Conservation (phyloP, 805 yeast species). For the Kodamaea lidongshanica region DNA sequence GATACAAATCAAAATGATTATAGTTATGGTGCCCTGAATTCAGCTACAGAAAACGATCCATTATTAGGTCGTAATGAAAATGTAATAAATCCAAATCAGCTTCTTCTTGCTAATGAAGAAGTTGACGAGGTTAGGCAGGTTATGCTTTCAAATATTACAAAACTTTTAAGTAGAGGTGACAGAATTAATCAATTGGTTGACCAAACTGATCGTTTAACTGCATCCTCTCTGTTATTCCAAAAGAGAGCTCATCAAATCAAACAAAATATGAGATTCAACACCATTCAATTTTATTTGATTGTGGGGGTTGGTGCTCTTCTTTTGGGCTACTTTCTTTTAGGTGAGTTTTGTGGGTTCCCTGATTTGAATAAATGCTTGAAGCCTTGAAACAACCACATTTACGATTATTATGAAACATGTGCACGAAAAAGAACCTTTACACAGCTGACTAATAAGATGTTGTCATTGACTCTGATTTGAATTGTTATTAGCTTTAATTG, state of each 20-base stretch:
- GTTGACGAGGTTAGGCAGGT: slow-evolving; percentile 58
- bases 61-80: slow-evolving; percentile 11
- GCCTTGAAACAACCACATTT: no score
- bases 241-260: slow-evolving; percentile 59
- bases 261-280: slow-evolving; percentile 66
- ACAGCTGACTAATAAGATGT: no score
- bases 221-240: slow-evolving; percentile 62
- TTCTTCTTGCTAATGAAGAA: slow-evolving; percentile 44
- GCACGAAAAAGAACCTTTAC: no score
- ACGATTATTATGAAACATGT: no score
- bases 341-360: slow-evolving; percentile 53
- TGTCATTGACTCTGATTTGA: no score
- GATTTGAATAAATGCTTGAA: no score
- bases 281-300: slow-evolving; percentile 38
- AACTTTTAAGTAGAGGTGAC: slow-evolving; percentile 72
- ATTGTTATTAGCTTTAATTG: no score
- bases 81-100: slow-evolving; percentile 31
- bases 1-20: slow-evolving; percentile 28
- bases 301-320: slow-evolving; percentile 10
- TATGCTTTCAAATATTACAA: slow-evolving; percentile 69
- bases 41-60: slow-evolving; percentile 14
- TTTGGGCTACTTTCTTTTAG: slow-evolving; percentile 41
- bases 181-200: slow-evolving; percentile 65
- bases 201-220: slow-evolving; percentile 69
- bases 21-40: slow-evolving; percentile 26